These are phyloP conservation scores for Sequoiadendron giganteum DNA, from an alignment of 75 land plant genomes.

Conservation along the genomic window DNA sequence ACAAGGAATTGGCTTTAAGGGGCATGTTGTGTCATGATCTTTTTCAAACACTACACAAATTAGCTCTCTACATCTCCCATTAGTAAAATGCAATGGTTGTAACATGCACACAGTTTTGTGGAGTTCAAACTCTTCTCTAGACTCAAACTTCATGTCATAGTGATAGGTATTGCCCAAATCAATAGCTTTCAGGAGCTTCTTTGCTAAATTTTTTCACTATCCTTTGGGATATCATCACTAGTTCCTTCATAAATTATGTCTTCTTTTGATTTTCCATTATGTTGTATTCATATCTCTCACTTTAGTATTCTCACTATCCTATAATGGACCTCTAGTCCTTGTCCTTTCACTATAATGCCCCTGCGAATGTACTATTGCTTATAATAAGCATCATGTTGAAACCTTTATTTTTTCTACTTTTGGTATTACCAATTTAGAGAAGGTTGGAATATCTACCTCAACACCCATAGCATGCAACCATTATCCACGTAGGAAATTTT, in stretches of 20 bases:
- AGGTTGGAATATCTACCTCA: no score
- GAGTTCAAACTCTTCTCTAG: constrained; percentile 38
- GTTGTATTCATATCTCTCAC: no score
- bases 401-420: no score
- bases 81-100: constrained; percentile 51
- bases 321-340: no score
- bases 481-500: constrained; percentile 76
- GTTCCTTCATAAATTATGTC: no score
- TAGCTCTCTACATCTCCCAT: constrained; percentile 60
- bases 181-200: constrained; percentile 52
- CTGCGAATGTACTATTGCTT: no score
- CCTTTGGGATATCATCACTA: constrained; percentile 16
- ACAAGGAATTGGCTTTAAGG: constrained; percentile 72
- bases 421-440: no score
- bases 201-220: constrained; percentile 59
- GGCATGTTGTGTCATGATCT: constrained; percentile 67
- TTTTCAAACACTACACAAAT: constrained; percentile 47
- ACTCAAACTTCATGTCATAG: constrained; percentile 62
- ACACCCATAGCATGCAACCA: no score
- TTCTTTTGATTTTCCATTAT: no score
- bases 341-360: no score
- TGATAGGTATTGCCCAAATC: constrained; percentile 55
- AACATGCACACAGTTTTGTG: constrained; percentile 46
- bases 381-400: no score
- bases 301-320: no score